Evolutionary conservation across 768 basidiomycete genomes (phyloP).

Genomic region (Coprinopsis strossmayeri): DNA sequence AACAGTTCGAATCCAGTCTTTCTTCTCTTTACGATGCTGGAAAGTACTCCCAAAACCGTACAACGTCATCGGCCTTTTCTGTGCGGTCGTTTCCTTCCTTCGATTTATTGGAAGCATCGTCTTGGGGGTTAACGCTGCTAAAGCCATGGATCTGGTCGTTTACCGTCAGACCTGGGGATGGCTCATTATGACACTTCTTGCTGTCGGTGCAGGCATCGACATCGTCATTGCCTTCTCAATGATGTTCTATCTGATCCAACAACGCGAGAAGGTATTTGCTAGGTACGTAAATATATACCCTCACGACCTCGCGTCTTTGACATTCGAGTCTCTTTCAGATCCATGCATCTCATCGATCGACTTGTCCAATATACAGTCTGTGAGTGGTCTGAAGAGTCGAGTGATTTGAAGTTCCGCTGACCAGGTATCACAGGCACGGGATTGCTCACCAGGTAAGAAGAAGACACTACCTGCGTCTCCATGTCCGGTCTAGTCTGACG

Average conservation of each 20-base stretch:
- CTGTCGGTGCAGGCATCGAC: constrained; percentile 2
- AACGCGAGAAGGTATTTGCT: background rate
- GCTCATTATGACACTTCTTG: constrained; percentile 4
- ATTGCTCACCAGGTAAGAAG: background rate
- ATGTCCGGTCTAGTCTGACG: background rate
- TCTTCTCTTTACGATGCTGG: constrained; percentile 24
- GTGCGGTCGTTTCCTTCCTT: background rate
- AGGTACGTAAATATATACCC: background rate
- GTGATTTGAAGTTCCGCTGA: background rate
- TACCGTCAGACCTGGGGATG: background rate
- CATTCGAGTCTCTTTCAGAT: background rate
- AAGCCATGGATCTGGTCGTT: background rate
- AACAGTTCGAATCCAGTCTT: constrained; percentile 15
- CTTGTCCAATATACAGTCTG: background rate
- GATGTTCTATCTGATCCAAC: background rate
- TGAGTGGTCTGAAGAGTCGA: background rate
- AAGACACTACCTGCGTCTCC: background rate
- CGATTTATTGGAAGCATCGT: background rate
- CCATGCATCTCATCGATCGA: background rate
- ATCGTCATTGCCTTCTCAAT: background rate
- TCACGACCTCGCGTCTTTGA: background rate
- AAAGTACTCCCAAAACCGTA: constrained; percentile 20
- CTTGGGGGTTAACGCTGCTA: background rate
- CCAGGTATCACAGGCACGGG: background rate
- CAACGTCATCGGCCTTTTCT: background rate